These are phyloP conservation scores for Stygiomarasmius scandens DNA, from an alignment of 1,284 basidiomycete species.

Conservation along the genomic window DNA sequence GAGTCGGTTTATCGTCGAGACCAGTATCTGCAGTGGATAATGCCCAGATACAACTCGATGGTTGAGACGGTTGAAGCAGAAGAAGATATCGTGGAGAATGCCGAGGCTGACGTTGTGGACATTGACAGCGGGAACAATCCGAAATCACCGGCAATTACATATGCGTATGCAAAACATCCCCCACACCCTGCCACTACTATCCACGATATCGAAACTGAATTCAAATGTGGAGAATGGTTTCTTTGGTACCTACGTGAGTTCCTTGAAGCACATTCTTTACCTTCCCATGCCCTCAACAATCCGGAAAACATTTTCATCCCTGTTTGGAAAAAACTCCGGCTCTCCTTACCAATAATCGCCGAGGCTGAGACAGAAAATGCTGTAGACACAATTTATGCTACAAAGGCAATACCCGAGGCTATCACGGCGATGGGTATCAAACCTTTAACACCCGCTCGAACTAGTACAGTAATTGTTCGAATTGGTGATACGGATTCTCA, in stretches of 20 bases:
- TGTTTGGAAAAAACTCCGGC: constrained; percentile 2
- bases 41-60: too few species aligned
- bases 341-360: not conserved
- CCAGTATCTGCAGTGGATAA: too few species aligned
- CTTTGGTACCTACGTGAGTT: constrained; percentile 3
- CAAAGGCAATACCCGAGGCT: not conserved
- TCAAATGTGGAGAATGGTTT: not conserved
- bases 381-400: not conserved
- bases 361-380: not conserved
- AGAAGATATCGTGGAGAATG: too few species aligned
- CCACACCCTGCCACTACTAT: too few species aligned
- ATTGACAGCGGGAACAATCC: too few species aligned
- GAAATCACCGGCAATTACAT: too few species aligned
- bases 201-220: not conserved
- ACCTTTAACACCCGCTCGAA: too few species aligned
- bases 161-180: too few species aligned
- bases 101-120: too few species aligned
- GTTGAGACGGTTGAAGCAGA: too few species aligned
- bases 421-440: too few species aligned
- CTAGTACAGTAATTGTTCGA: not conserved
- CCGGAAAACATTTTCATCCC: not conserved
- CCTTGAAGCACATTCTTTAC: not conserved
- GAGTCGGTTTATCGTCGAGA: too few species aligned
- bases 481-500: not conserved
- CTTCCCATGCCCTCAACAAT: not conserved